A percentile compares a stretch with the other conserved stretches of the same genome.
These are phyloP conservation scores for Wickerhamiella brachini DNA, from an alignment of 805 yeast genomes.

Conservation along the genomic window DNA sequence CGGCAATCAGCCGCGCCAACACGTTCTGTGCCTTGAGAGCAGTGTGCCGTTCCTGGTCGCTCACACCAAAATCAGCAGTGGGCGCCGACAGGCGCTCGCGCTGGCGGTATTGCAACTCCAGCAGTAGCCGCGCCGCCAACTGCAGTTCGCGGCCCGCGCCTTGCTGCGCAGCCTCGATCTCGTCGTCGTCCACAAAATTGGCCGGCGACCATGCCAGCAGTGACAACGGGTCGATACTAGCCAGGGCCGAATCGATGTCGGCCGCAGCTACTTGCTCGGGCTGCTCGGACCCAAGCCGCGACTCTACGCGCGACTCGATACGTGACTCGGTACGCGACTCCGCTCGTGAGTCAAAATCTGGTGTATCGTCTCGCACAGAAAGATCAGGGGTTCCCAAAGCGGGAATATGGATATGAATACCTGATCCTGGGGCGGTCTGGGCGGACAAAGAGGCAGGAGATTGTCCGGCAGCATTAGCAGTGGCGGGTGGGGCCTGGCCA, in stretches of 20 bases:
- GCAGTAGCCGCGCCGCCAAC: constrained; percentile 28
- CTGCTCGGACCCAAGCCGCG: not conserved
- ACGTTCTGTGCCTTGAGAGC: constrained; percentile 25
- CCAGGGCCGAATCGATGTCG: not conserved
- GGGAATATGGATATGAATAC: not conserved
- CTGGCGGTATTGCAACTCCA: constrained; percentile 39
- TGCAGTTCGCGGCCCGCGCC: constrained; percentile 33
- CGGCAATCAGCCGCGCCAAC: constrained; percentile 32
- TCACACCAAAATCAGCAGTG: constrained; percentile 15
- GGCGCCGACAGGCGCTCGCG: constrained; percentile 28
- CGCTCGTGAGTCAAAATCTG: not conserved
- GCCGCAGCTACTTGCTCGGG: not conserved
- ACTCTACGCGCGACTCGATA: not conserved
- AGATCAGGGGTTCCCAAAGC: not conserved
- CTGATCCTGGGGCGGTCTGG: too few relatives aligned
- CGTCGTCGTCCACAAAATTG: constrained; percentile 37
- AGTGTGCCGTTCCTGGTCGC: constrained; percentile 23
- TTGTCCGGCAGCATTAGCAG: too few relatives aligned
- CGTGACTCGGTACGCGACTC: not conserved
- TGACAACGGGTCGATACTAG: constrained; percentile 18
- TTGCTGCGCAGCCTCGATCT: constrained; percentile 32
- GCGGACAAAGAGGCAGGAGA: too few relatives aligned
- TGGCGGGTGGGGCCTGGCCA: not conserved
- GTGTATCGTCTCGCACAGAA: not conserved
- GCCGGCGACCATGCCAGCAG: constrained; percentile 39